Evolutionary conservation across 202 grass and related monocot species (phyloP).

Genomic region (Zizania palustris): DNA sequence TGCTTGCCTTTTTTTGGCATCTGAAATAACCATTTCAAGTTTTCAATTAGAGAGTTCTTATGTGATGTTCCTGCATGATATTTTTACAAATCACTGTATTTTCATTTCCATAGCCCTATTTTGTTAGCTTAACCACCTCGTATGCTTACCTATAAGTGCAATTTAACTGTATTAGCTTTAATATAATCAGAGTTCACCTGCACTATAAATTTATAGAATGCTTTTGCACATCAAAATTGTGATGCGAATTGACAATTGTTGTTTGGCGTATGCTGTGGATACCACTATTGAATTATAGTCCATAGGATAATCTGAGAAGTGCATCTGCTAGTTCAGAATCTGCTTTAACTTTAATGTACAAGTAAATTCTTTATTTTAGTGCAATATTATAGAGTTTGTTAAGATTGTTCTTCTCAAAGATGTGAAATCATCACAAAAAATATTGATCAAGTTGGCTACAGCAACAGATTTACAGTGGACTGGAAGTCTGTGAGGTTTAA

Average conservation of each 20-base stretch:
- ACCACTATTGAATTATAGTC: not conserved
- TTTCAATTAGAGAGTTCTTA: conserved; percentile 8
- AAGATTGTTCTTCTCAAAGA: not conserved
- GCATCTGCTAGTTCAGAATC: conserved; percentile 5
- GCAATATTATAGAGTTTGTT: not conserved
- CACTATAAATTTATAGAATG: not conserved
- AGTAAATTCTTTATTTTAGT: conserved; percentile 16
- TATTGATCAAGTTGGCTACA: conserved; percentile 1
- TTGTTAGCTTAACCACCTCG: conserved; percentile 2
- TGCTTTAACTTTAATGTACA: not conserved
- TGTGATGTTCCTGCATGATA: not conserved
- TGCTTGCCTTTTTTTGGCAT: conserved; percentile 26
- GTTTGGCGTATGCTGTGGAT: conserved; percentile 4
- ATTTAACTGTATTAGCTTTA: not conserved
- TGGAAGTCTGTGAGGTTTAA: not conserved
- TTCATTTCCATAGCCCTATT: not conserved
- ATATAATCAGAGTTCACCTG: not conserved
- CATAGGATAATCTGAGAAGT: conserved; percentile 2
- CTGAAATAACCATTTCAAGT: conserved; percentile 17
- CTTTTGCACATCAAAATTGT: conserved; percentile 14
- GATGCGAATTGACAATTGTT: conserved; percentile 6
- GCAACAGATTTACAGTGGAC: not conserved
- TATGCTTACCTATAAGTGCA: conserved; percentile 3
- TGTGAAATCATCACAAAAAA: not conserved
- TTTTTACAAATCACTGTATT: not conserved